These are phyloP conservation scores for Hypoxylon sp. DNA, from an alignment of 2,329 filamentous ascomycete genomes.

Conservation along the genomic window DNA sequence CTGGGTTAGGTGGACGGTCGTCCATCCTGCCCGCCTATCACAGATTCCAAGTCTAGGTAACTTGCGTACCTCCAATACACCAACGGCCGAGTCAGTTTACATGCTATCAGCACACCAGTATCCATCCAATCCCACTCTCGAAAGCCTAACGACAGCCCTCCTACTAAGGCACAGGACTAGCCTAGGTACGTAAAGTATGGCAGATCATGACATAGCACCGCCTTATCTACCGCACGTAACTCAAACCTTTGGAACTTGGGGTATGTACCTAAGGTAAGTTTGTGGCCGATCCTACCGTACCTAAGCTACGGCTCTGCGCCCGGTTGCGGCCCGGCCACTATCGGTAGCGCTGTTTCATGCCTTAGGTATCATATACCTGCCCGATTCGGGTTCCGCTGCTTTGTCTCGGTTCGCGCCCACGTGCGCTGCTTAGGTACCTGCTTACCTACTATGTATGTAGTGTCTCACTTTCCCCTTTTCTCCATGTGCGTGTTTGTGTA, in stretches of 20 bases:
- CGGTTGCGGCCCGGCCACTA: constrained; percentile 9
- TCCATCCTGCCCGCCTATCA: background rate
- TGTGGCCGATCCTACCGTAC: background rate
- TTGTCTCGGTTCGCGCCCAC: constrained; percentile 9
- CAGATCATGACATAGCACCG: background rate
- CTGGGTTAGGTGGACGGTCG: background rate
- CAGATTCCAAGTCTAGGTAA: background rate
- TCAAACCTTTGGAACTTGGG: background rate
- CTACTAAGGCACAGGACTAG: background rate
- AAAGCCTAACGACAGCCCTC: background rate
- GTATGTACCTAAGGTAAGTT: no score
- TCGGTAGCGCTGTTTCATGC: constrained; percentile 14
- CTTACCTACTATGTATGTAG: background rate
- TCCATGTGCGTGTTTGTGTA: constrained; percentile 2
- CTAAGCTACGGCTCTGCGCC: constrained; percentile 1
- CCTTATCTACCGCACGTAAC: background rate
- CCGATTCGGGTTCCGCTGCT: constrained; percentile 1
- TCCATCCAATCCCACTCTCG: background rate
- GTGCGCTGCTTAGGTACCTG: background rate
- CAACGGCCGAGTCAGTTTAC: background rate
- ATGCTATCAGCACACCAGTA: background rate
- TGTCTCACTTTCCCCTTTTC: constrained; percentile 25
- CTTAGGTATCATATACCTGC: background rate
- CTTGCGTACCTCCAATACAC: background rate
- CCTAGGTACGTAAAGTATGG: background rate